Evolutionary conservation across 768 basidiomycete species (phyloP).

Genomic region (Leccinum truebloodii): DNA sequence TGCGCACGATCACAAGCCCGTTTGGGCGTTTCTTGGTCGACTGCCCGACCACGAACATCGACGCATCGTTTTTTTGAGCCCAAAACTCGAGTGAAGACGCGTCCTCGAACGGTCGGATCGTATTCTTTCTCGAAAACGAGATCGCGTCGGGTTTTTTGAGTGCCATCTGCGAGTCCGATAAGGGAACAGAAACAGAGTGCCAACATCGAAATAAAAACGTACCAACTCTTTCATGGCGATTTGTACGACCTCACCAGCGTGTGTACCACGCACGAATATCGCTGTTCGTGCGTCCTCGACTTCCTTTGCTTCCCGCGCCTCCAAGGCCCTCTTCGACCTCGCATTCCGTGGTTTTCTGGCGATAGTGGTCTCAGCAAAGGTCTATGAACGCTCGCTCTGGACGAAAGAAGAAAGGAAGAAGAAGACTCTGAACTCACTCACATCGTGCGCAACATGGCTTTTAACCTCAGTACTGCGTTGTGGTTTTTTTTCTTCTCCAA

Average conservation of each 20-base stretch:
- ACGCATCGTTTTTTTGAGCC: constrained; percentile 91
- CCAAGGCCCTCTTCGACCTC: constrained; percentile 85
- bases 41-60: constrained; percentile 86
- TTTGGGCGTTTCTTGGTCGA: constrained; percentile 94
- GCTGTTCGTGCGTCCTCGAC: constrained; percentile 86
- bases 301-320: constrained; percentile 85
- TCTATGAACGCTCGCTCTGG: background rate
- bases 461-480: background rate
- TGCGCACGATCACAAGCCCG: constrained; percentile 80
- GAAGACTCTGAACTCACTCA: constrained; percentile 15
- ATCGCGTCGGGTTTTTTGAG: constrained; percentile 91
- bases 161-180: constrained; percentile 63
- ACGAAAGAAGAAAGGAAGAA: background rate
- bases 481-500: background rate
- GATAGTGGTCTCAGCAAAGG: background rate
- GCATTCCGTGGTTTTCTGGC: constrained; percentile 92
- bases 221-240: constrained; percentile 89
- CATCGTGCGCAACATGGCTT: constrained; percentile 32
- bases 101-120: constrained; percentile 88
- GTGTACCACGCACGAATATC: constrained; percentile 88
- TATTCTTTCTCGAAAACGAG: constrained; percentile 93
- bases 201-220: constrained; percentile 25
- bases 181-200: background rate
- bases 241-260: constrained; percentile 79
- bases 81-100: constrained; percentile 85